Evolutionary conservation across 306 rosid species (phyloP), one percentile per base, ranked within the genome.

Genomic region (Canavalia gladiata): DNA sequence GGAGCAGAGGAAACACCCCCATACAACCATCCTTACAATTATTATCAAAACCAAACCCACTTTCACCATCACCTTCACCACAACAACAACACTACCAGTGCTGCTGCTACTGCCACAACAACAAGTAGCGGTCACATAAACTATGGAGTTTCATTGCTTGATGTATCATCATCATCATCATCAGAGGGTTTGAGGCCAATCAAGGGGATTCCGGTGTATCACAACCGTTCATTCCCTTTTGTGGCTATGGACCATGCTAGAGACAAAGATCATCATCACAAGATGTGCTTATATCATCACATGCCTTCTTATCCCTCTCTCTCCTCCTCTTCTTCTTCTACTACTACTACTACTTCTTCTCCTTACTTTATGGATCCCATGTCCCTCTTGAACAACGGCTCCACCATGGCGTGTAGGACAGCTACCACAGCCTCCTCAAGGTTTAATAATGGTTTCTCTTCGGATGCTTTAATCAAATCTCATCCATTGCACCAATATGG

Each of bases 131-230:
- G 7, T 68, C 90, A 81, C 75, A 72, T 77, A 54, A 82, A 81
- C 34, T 72, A 64, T 8, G 97, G 92, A 2, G 85, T 85, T 80
- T 90, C 94, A 1, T 63, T 76, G 42, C 89, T 92, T 1, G 94
- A 92, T 76, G 81, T 79, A 1, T 47, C 75, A 12, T 69, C 55
- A 2, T 79, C 25, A 1, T 47, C 75, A 12, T 69, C 91, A n/a
- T 65, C 91, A 0, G 88, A 84, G 6, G 83, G 88, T 1, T 77
- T 90, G 51, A 89, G 86, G 56, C 97, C 98, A 3, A 92, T 94
- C 60, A 94, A 92, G 64, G 98, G 98, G 84, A 90, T 94, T 55
- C 98, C 98, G 0, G 92, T 94, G 29, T 94, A 92, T 80, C 97
- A 87, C 87, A 88, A 83, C 90, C 98, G 97, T 54, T 81, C 97